Base-by-base conservation (phyloP, 208 protist species). In the Perkinsela sp. region DNA sequence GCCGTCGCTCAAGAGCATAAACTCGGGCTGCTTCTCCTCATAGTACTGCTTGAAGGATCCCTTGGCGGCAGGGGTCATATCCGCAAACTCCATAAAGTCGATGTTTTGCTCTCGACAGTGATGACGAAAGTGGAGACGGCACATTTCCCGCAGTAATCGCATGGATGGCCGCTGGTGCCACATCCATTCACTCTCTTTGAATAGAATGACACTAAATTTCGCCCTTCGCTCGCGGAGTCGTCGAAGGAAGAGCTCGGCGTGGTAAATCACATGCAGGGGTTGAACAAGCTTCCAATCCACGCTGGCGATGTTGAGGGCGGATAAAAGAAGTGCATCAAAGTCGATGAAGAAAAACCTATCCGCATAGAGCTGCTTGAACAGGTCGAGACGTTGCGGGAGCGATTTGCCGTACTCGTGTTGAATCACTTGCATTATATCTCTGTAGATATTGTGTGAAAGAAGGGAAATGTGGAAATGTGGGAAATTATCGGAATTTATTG, bases 341-440 rank as follows among this genome's bases (percentile, higher is more conserved):
- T 93, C 87, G 73, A 93, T 86, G 76, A 93, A 88, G 70, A 93
- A 93, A 77, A 89, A 88, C 71, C 89, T 85, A 66, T 72, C 77
- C 30, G 83, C 85, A 68, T 80, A 88, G 32, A 92, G 75, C 71
- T 92, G 84, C 1, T 88, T 78, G 67, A 92, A 92, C 73, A 93
- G 88, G 67, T 93, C 85, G 72, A 87, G 84, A 73, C 85, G 78
- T 13, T 78, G 77, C n/a, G 87, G 87, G 1, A 80, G 76, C n/a
- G 79, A 75, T 31, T 75, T 88, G 31, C 75, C 76, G 72, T 93
- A 93, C 28, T 48, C 69, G 70, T 71, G 40, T 57, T 57, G 40
- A 57, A 57, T 57, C n/a, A n/a, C n/a, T n/a, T n/a, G n/a, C n/a
- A n/a, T n/a, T n/a, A n/a, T n/a, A n/a, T n/a, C n/a, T n/a, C n/a